A percentile compares a stretch with the other conserved stretches of the same genome.
Evolutionary conservation across 2,329 filamentous ascomycete genomes (phyloP).

Genomic region (Gaeumannomyces sp.): DNA sequence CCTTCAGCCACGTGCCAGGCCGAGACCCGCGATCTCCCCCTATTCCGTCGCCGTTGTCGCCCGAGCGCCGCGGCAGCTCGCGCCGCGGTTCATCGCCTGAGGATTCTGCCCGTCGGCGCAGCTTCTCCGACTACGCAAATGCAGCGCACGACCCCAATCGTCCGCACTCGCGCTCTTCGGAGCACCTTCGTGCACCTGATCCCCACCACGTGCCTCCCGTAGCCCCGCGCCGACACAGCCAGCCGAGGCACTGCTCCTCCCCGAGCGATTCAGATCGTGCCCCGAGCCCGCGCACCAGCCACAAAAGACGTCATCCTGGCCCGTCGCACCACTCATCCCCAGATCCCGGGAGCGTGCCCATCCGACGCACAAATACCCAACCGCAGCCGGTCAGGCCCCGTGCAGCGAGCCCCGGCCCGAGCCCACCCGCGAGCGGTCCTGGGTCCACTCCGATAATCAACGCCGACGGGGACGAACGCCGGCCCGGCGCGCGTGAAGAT

Average conservation of each 20-base stretch:
- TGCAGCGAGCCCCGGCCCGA: slow-evolving; percentile 16
- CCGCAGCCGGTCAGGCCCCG: neutral
- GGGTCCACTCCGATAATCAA: slow-evolving; percentile 2
- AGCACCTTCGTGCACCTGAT: slow-evolving; percentile 29
- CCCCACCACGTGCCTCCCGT: slow-evolving; percentile 14
- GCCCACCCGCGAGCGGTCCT: slow-evolving; percentile 22
- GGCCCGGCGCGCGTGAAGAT: slow-evolving; percentile 15
- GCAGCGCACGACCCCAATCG: slow-evolving; percentile 9
- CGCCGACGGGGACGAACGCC: slow-evolving; percentile 6
- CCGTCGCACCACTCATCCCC: slow-evolving; percentile 16
- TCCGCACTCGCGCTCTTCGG: slow-evolving; percentile 17
- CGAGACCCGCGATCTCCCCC: slow-evolving; percentile 2
- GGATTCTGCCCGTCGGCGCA: slow-evolving; percentile 37
- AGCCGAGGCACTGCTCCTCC: slow-evolving; percentile 37
- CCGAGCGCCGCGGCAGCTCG: slow-evolving; percentile 20
- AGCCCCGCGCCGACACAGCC: slow-evolving; percentile 40
- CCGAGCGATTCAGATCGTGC: slow-evolving; percentile 36
- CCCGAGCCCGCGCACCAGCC: slow-evolving; percentile 19
- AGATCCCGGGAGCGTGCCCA: slow-evolving; percentile 23
- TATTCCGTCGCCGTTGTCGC: slow-evolving; percentile 14
- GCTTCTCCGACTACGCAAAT: slow-evolving; percentile 44
- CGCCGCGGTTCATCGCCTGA: slow-evolving; percentile 32
- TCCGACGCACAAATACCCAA: slow-evolving; percentile 24
- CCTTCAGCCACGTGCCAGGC: slow-evolving; percentile 32
- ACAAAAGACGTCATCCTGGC: slow-evolving; percentile 18